Base-by-base conservation (phyloP, 345 rosid species). In the Salix purpurea region DNA sequence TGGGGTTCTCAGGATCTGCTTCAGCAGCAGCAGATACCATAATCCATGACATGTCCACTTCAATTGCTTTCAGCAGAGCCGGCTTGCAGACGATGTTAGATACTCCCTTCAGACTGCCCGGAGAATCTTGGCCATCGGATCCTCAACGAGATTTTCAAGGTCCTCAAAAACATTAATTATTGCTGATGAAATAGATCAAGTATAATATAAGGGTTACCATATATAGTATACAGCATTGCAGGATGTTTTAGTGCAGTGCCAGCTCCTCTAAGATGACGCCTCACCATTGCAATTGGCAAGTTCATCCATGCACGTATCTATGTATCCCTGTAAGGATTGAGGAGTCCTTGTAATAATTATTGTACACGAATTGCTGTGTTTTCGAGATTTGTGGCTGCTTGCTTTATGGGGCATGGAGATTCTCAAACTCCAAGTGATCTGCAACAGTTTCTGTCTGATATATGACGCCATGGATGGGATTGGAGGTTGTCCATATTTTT, bases 121-220 rank as follows among this genome's bases (percentile, higher is more conserved):
- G 68, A 75, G 86, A 85, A 83, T 87, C 91, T 48, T 88, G 85
- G 86, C 85, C 85, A 19, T 83, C 83, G 80, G 89, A 84, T 85
- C 67, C 81, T 70, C 86, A 70, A 74, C 52, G 32, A 58, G n/a
- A 23, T 0, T 58, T 54, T 61, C 56, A 28, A 75, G 24, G 24
- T 37, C 19, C 28, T 28, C 44, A 34, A 71, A 54, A 71, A 12
- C 67, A 71, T 9, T 32, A n/a, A 34, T 6, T 60, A 37, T 68
- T 21, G 24, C 42, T 40, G 62, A 4, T 68, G 62, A 4, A 9
- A 56, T 56, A 23, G 62, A n/a, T 9, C 13, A 56, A 9, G 23
- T n/a, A 56, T 7, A 8, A 56, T 56, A n/a, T 56, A 56, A 44
- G 15, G 4, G 48, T 44, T 44, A 3, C 50, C 16, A 44, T 44